Evolutionary conservation across 352 stramenopile genomes (phyloP).

Genomic region (Pythium phragmiticola): DNA sequence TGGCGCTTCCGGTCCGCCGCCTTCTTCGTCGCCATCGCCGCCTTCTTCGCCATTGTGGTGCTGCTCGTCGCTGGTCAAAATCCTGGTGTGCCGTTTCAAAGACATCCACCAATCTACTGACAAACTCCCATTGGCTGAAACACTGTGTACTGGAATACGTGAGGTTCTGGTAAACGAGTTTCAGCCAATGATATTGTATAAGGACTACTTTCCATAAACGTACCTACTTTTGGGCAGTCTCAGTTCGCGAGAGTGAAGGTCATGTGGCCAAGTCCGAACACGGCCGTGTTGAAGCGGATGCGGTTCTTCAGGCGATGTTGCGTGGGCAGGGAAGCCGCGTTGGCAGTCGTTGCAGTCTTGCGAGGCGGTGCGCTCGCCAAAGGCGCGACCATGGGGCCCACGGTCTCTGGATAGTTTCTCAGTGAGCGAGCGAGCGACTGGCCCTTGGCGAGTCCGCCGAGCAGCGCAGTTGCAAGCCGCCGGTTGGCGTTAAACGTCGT

Average conservation of each 20-base stretch:
- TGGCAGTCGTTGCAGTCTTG: constrained; percentile 2
- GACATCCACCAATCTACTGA: constrained; percentile 17
- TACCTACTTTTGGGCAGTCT: too few relatives aligned
- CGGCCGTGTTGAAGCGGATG: constrained; percentile 63
- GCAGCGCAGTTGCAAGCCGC: constrained; percentile 46
- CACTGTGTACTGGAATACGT: too few relatives aligned
- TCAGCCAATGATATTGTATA: too few relatives aligned
- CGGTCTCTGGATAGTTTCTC: constrained; percentile 50
- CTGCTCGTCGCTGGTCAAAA: constrained; percentile 8
- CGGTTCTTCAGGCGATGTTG: constrained; percentile 59
- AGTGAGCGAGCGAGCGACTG: constrained; percentile 62
- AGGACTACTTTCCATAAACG: too few relatives aligned
- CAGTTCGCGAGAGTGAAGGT: constrained; percentile 25
- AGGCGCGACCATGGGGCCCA: constrained; percentile 6
- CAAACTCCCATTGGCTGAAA: constrained; percentile 5
- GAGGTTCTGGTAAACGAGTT: too few relatives aligned
- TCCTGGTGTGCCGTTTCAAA: constrained; percentile 18
- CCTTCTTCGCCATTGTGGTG: constrained; percentile 22
- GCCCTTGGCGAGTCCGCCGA: constrained; percentile 48
- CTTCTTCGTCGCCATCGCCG: constrained; percentile 16
- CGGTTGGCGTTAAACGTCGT: constrained; percentile 80
- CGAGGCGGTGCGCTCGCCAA: not conserved
- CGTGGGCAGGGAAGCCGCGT: not conserved
- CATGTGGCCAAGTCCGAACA: constrained; percentile 67
- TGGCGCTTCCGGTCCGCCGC: constrained; percentile 35